Evolutionary conservation across 768 basidiomycete species (phyloP), one percentile per base, ranked within the genome.

Genomic region (Tubosaeta brunneosetosa): DNA sequence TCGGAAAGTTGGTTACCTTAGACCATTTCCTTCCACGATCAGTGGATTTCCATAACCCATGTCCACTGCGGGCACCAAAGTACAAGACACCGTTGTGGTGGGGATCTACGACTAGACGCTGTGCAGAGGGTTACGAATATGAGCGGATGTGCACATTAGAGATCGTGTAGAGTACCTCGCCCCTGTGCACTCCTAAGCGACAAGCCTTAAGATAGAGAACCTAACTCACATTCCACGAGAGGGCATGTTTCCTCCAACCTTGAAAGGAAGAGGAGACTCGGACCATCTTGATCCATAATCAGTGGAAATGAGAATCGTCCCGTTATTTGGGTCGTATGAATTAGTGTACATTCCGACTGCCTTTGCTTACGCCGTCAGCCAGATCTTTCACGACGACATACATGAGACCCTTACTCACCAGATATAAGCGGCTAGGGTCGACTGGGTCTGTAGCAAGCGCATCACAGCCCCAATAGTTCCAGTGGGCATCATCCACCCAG

Each of bases 1-100:
- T 80, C 1, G 84, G 78, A 61, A 86, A 81, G 52, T 69, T 71
- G 6, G 78, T 72, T n/a, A 85, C 80, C 52, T 84, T 73, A 6
- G 75, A 66, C 84, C 84, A 85, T 1, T 78, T 79, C 1, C 59
- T 68, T 5, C 82, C 85, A 50, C 70, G 81, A 57, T 85, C 69
- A 0, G 79, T 81, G 5, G 83, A 84, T 62, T 83, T 85, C 79
- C 79, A 85, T 14, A 86, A 71, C 4, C 85, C 84, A 46, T 84
- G 74, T 6, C 85, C 85, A 52, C 78, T 79, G 32, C 81, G 73
- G 6, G 84, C 82, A 53, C 83, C 84, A 52, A 85, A 84, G 68
- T 75, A 83, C 5, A 87, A 63, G 48, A 85, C 77, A 27, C 73
- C 74, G 63, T 84, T 83, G 55, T 73, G 73, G 63, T 84, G 79